A percentile compares a stretch with the other conserved stretches of the same genome.
phyloP scores from a whole-genome alignment of 768 basidiomycete genomes.

The Rhodosporidiobolus odoratus region DNA sequence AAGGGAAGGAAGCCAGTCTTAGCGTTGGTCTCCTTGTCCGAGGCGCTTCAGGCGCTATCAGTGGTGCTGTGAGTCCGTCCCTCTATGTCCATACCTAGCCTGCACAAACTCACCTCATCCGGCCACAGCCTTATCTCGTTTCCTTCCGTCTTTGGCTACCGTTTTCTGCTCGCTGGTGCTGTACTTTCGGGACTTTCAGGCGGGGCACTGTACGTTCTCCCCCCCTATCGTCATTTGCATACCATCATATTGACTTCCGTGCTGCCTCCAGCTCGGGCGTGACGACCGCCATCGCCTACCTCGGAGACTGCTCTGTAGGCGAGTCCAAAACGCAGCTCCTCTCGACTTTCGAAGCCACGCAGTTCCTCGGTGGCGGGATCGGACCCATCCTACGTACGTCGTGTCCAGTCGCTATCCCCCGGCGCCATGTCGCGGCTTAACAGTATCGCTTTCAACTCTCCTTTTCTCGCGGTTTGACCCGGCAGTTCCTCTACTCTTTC shows the following conservation, averaged over 20 bases:
- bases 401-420: too few species aligned
- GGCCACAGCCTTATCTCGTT: not conserved
- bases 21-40: not conserved
- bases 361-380: constrained; percentile 1
- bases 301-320: constrained; percentile 14
- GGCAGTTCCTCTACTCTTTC: constrained; percentile 10
- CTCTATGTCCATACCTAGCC: not conserved
- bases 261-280: not conserved
- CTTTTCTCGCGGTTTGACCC: not conserved
- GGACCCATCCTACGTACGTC: constrained; percentile 16
- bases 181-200: constrained; percentile 4
- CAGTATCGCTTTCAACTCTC: not conserved
- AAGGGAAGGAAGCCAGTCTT: constrained; percentile 13
- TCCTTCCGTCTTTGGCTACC: constrained; percentile 1
- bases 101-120: not conserved
- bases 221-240: not conserved
- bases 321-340: constrained; percentile 21
- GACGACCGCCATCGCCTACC: constrained; percentile 10
- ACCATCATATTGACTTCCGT: fast-evolving
- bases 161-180: not conserved
- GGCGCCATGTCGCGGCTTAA: too few species aligned
- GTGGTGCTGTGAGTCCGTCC: constrained; percentile 3
- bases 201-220: constrained; percentile 11
- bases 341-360: not conserved
- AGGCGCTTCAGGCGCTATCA: not conserved